phyloP scores from a whole-genome alignment of 352 stramenopile genomes.

The Globisporangium viniferum region DNA sequence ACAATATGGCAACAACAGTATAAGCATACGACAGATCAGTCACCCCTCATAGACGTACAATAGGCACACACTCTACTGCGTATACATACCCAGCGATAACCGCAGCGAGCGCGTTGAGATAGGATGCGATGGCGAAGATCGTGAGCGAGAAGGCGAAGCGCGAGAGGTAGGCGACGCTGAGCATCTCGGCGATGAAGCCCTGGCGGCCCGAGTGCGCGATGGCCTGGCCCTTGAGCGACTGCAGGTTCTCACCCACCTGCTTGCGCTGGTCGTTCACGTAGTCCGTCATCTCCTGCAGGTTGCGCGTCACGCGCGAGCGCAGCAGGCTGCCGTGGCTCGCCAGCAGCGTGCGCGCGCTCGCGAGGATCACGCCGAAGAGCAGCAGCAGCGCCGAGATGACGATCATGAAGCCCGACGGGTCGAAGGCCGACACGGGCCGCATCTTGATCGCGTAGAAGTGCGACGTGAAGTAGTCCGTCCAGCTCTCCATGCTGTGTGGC shows the following conservation, averaged over 20 bases:
- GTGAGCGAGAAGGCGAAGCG: conserved; percentile 75
- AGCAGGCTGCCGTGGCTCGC: conserved; percentile 35
- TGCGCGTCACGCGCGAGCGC: conserved; percentile 62
- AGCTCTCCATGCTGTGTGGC: conserved; percentile 49
- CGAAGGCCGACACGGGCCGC: conserved; percentile 80
- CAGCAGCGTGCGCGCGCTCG: conserved; percentile 39
- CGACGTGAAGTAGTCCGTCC: conserved; percentile 70
- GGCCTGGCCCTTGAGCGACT: conserved; percentile 53
- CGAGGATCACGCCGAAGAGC: conserved; percentile 60
- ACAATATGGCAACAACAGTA: neutral
- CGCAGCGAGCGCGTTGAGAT: conserved; percentile 79
- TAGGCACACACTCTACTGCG: neutral
- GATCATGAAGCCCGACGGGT: conserved; percentile 85
- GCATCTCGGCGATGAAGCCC: conserved; percentile 87
- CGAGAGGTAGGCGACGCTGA: conserved; percentile 85
- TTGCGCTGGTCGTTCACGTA: conserved; percentile 46
- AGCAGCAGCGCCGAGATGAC: conserved; percentile 69
- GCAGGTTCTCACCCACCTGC: conserved; percentile 65
- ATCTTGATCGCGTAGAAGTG: conserved; percentile 87
- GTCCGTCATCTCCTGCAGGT: conserved; percentile 73
- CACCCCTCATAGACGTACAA: neutral
- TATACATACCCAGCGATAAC: conserved; percentile 53
- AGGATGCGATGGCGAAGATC: conserved; percentile 72
- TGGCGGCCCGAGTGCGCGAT: conserved; percentile 47
- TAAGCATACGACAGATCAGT: neutral